Conservation (phyloP, 257 asterid genomes). For the Nicotiana benthamiana region DNA sequence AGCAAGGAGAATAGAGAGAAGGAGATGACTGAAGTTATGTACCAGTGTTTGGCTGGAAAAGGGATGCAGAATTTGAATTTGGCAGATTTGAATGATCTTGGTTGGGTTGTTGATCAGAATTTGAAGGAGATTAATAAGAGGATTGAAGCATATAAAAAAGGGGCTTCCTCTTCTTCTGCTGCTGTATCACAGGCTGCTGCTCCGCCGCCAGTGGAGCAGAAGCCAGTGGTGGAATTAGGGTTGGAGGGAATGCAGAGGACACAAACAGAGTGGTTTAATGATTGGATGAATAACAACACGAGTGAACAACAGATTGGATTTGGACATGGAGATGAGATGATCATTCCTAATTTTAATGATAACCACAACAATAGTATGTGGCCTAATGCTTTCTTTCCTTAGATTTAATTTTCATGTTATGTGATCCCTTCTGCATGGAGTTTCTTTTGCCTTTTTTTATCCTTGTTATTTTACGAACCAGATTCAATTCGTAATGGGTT, state of each 20-base stretch:
- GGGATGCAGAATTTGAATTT: conserved; percentile 32
- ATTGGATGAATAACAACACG: conserved; percentile 28
- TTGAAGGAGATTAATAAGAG: conserved; percentile 56
- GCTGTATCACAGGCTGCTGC: not conserved
- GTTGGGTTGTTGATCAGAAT: conserved; percentile 54
- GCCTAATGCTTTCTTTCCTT: conserved; percentile 31
- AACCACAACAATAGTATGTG: not conserved
- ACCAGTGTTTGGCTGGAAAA: conserved; percentile 54
- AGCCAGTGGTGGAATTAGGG: conserved; percentile 8
- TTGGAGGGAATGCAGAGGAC: conserved; percentile 25
- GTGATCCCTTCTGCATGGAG: not conserved
- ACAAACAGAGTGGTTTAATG: conserved; percentile 36
- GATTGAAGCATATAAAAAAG: conserved; percentile 42
- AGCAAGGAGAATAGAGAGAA: conserved; percentile 63
- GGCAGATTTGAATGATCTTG: conserved; percentile 53
- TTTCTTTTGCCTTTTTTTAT: not conserved
- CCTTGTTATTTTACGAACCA: no score
- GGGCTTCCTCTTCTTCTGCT: not conserved
- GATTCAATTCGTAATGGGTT: no score
- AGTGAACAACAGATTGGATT: conserved; percentile 12
- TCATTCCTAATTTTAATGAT: not conserved
- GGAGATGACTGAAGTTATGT: conserved; percentile 64
- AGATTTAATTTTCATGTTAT: not conserved
- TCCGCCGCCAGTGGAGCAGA: conserved; percentile 1
- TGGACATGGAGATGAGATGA: conserved; percentile 13